Conservation (phyloP, 1,284 basidiomycete species). For the Irpex sp. region DNA sequence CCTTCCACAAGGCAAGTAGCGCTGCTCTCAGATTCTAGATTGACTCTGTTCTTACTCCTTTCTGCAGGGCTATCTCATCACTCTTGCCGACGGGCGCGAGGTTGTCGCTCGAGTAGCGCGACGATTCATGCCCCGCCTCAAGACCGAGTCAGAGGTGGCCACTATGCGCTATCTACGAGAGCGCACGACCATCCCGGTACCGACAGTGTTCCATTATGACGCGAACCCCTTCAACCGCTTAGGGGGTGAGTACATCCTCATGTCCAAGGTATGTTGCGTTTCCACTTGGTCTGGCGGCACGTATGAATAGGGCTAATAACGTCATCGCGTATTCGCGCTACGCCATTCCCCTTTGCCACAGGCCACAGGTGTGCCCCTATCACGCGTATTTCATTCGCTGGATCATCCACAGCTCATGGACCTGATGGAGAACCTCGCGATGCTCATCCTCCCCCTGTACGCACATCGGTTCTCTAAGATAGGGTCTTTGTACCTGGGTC, state of each 20-base stretch:
- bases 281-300: slow-evolving; percentile 3
- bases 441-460: slow-evolving; percentile 66
- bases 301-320: not conserved
- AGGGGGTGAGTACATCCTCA: slow-evolving; percentile 78
- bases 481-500: slow-evolving; percentile 66
- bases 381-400: slow-evolving; percentile 65
- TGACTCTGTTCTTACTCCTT: slow-evolving; percentile 7
- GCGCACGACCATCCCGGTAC: slow-evolving; percentile 67
- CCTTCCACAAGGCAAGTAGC: slow-evolving; percentile 67
- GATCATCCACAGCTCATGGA: slow-evolving; percentile 55
- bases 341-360: slow-evolving; percentile 23
- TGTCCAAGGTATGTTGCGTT: slow-evolving; percentile 64
- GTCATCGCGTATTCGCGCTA: slow-evolving; percentile 14
- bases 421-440: slow-evolving; percentile 65
- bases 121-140: slow-evolving; percentile 77
- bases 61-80: slow-evolving; percentile 68
- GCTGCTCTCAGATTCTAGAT: not conserved
- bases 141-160: slow-evolving; percentile 80
- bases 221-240: slow-evolving; percentile 79
- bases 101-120: slow-evolving; percentile 76
- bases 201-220: slow-evolving; percentile 70
- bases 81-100: slow-evolving; percentile 55
- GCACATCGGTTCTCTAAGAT: slow-evolving; percentile 69
- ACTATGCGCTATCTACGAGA: slow-evolving; percentile 73
- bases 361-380: slow-evolving; percentile 68